Base-by-base conservation (phyloP, 2,329 filamentous ascomycete species). In the Lachnellula occidentalis region DNA sequence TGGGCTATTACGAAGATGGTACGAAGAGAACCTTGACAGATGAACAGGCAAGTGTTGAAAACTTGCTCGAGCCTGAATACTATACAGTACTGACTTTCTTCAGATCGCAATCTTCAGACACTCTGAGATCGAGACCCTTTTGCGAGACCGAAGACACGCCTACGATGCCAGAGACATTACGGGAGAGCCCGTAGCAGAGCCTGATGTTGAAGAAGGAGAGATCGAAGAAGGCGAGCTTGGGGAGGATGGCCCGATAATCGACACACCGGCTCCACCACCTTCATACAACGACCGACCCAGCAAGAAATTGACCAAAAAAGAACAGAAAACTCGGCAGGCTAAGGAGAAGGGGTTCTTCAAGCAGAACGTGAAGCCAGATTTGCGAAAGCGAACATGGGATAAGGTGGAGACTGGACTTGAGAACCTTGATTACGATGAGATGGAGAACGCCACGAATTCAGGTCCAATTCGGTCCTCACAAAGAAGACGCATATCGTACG, bases 21-120 rank as follows among this genome's bases (percentile, higher is more conserved):
- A 82, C 85, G 58, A 94, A 94, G 69, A 86, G 92, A 41, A 96
- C 91, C 17, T 76, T 97, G 64, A 96, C 92, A 9, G 89, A 96
- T 66, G 88, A 91, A 63, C 89, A 56, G 47, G 54, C 49, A 50
- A 21, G 47, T 53, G 12, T n/a, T 27, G 14, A 21, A 27, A 11
- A 14, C 45, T 53, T 19, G 11, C 19, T 45, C 9, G 27, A 36
- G 50, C 14, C 7, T 3, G 19, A 11, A 39, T 47, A 21, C 17
- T n/a, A 14, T 8, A n/a, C 41, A 11, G 22, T n/a, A 42, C 42
- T 31, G 15, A 34, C 34, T 2, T 22, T 45, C 5, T 4, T 31
- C n/a, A 96, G 74, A 90, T 96, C 62, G 82, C 83, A 51, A 92
- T 96, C 58, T 96, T 96, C 69, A 81, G 92, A 58, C 90, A 95